Evolutionary conservation across 75 land plant genomes (phyloP), one percentile per base, ranked within the genome.

Genomic region (Pinus tabuliformis): DNA sequence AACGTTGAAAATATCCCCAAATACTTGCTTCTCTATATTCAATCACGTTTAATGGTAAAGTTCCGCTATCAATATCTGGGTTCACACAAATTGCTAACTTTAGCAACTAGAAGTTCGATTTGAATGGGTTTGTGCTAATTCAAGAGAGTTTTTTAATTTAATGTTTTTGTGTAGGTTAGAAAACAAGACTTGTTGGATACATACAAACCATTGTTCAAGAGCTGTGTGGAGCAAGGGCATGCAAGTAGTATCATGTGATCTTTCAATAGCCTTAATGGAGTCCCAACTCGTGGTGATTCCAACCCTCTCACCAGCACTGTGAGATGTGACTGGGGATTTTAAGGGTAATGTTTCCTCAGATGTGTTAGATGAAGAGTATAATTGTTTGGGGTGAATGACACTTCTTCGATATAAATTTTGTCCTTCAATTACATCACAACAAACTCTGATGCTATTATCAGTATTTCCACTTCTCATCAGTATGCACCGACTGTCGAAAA

Each of bases 181-280:
- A 59, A 39, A 62, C 96, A 93, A 58, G 96, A 93, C 76, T 36
- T 93, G 78, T 85, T 45, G 22, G 96, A 93, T 70, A 93, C 94
- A 3, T 91, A 80, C 60, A 91, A 93, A 75, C 93, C 96, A 4
- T 94, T 94, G 13, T 93, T 93, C 88, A 76, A 82, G 82, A 91
- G 91, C 56, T 93, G 96, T 45, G 83, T 91, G 12, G 73, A 85
- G 57, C 84, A 93, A 42, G 96, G 90, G 3, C 72, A 71, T n/a
- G 89, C 87, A 12, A 87, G 84, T 73, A 81, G 94, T 28, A 80
- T 93, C 58, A 93, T 93, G 96, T 93, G 96, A 60, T 92, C 96
- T 11, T 93, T 89, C 75, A 93, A 93, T 62, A 78, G 76, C 11
- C 84, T 93, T 58, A 93, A 93, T 74, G 94, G 91, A 4, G 83